phyloP scores from a whole-genome alignment of 139 green algal species.

The Yamagishiella unicocca region DNA sequence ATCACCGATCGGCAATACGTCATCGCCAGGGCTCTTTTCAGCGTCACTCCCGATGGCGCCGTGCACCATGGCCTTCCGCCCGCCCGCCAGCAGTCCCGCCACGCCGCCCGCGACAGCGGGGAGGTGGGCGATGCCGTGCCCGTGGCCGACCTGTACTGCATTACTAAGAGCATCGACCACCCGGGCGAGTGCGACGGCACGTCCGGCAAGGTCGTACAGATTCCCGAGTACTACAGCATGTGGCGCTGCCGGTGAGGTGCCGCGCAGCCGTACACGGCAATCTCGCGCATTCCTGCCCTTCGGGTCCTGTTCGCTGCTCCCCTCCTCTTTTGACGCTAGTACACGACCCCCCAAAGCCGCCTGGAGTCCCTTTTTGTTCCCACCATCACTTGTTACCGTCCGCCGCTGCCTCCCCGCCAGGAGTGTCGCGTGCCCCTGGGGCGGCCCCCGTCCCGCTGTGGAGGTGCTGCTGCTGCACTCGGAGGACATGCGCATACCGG shows the following conservation, averaged over 20 bases:
- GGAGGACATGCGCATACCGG: conserved; percentile 82
- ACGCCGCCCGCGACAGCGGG: neutral
- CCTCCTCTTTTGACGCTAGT: too few relatives aligned
- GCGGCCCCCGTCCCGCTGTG: conserved; percentile 60
- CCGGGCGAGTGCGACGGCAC: conserved; percentile 22
- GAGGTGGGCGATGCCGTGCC: conserved; percentile 22
- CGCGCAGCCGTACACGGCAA: neutral
- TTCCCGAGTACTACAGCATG: conserved; percentile 59
- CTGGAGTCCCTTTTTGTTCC: too few relatives aligned
- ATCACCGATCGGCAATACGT: conserved; percentile 83
- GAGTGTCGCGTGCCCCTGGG: conserved; percentile 69
- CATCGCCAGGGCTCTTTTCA: conserved; percentile 72
- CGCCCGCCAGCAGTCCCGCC: neutral
- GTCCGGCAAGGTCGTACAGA: conserved; percentile 27
- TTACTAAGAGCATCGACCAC: conserved; percentile 43
- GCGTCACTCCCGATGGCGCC: conserved; percentile 21
- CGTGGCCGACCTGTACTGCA: conserved; percentile 43
- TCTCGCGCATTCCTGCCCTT: neutral
- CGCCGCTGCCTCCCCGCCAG: conserved; percentile 31
- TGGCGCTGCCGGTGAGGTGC: conserved; percentile 42
- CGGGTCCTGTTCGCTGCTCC: too few relatives aligned
- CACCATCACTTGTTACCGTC: too few relatives aligned
- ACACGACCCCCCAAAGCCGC: too few relatives aligned
- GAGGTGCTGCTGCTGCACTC: conserved; percentile 81
- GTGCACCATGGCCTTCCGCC: conserved; percentile 36